Percentiles rank a stretch among this genome's conserved stretches.
These are phyloP conservation scores for Chaetomium cochliodes DNA, from an alignment of 495 filamentous ascomycete species.

Conservation along the genomic window DNA sequence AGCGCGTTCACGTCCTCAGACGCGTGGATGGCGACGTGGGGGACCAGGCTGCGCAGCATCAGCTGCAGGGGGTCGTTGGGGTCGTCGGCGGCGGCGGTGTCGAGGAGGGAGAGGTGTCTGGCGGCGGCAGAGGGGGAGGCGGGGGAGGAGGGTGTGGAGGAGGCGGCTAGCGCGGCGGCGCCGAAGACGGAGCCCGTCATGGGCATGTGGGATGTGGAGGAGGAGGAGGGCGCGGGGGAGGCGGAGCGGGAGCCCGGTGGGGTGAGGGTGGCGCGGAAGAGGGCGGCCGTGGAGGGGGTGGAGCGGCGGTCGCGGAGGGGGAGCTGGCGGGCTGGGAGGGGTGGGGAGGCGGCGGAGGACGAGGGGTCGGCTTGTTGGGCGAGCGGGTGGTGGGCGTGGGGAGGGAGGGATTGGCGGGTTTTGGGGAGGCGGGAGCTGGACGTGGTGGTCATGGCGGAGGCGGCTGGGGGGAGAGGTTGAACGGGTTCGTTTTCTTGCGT, in stretches of 20 bases:
- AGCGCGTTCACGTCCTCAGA: constrained; percentile 81
- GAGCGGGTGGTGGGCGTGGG: constrained; percentile 39
- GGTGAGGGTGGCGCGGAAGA: constrained; percentile 58
- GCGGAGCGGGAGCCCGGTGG: constrained; percentile 55
- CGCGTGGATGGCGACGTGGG: constrained; percentile 78
- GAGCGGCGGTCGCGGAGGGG: constrained; percentile 44
- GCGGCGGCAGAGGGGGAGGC: constrained; percentile 17
- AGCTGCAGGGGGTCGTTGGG: constrained; percentile 66
- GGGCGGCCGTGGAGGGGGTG: constrained; percentile 44
- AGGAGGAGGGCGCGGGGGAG: constrained; percentile 58
- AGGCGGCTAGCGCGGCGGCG: constrained; percentile 21
- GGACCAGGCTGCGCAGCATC: constrained; percentile 80
- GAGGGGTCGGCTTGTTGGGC: constrained; percentile 45
- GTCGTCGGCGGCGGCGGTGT: constrained; percentile 48
- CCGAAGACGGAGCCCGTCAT: constrained; percentile 48
- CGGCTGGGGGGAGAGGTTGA: constrained; percentile 44
- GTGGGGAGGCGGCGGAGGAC: neutral
- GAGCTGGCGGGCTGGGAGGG: constrained; percentile 44
- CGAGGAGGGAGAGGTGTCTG: constrained; percentile 45
- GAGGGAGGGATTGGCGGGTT: constrained; percentile 39
- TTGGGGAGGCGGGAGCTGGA: constrained; percentile 21
- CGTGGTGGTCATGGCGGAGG: constrained; percentile 36
- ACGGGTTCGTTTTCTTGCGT: constrained; percentile 36
- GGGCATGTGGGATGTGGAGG: constrained; percentile 31
- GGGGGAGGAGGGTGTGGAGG: neutral